Evolutionary conservation across 2,329 filamentous ascomycete species (phyloP).

Genomic region (Ilyonectria sp.): DNA sequence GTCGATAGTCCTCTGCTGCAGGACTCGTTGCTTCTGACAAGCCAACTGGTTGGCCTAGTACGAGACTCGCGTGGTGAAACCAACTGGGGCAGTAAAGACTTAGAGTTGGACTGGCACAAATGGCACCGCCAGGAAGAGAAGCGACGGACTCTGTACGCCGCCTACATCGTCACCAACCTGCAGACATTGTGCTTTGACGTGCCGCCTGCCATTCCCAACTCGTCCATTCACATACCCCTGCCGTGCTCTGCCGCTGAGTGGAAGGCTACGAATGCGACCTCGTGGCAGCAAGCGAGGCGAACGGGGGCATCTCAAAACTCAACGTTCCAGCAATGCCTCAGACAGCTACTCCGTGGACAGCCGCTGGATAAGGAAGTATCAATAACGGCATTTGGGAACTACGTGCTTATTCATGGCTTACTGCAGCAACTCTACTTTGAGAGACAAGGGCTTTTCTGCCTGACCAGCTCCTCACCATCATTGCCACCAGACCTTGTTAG

Average conservation of each 20-base stretch:
- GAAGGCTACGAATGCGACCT: not conserved
- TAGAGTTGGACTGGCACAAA: slow-evolving; percentile 57
- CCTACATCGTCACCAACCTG: slow-evolving; percentile 67
- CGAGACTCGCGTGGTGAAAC: no score
- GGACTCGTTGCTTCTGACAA: no score
- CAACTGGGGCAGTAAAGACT: no score
- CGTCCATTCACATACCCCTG: not conserved
- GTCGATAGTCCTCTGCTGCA: no score
- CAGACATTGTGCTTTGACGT: slow-evolving; percentile 75
- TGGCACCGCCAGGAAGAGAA: slow-evolving; percentile 58
- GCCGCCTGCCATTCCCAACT: slow-evolving; percentile 67
- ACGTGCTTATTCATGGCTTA: slow-evolving; percentile 64
- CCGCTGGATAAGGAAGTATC: not conserved
- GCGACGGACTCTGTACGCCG: slow-evolving; percentile 60
- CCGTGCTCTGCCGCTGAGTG: slow-evolving; percentile 3
- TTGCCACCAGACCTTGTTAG: slow-evolving; percentile 16
- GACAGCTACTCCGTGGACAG: not conserved
- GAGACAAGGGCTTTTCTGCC: slow-evolving; percentile 41
- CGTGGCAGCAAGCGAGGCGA: not conserved
- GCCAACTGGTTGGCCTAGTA: no score
- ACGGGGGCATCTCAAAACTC: not conserved
- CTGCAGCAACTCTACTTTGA: slow-evolving; percentile 69
- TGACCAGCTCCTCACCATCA: slow-evolving; percentile 12
- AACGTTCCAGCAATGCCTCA: not conserved
- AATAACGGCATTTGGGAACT: no score